Evolutionary conservation across 2,329 filamentous ascomycete species (phyloP).

Genomic region (Ophiostoma perfectum): DNA sequence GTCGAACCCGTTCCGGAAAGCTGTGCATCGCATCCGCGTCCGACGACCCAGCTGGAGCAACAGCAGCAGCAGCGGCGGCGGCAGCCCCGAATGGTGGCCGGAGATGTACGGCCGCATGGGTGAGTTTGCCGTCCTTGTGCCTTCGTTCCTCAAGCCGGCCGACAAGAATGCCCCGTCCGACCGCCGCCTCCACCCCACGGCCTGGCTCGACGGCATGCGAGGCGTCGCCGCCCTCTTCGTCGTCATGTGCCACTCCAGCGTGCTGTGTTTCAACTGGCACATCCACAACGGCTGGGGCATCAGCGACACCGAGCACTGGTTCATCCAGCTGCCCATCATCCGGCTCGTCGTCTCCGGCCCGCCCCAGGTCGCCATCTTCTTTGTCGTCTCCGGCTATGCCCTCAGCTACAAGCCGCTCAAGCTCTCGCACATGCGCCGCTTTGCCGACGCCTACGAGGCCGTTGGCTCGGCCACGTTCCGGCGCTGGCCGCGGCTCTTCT

Average conservation of each 20-base stretch:
- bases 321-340: slow-evolving; percentile 35
- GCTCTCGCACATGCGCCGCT: slow-evolving; percentile 24
- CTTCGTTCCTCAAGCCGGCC: slow-evolving; percentile 19
- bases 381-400: slow-evolving; percentile 42
- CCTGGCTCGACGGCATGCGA: slow-evolving; percentile 46
- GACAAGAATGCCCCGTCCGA: background rate
- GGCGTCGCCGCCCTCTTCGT: slow-evolving; percentile 53
- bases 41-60: background rate
- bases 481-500: slow-evolving; percentile 26
- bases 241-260: slow-evolving; percentile 43
- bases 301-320: slow-evolving; percentile 20
- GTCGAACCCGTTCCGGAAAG: slow-evolving; percentile 10
- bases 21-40: background rate
- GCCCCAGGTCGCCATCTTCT: slow-evolving; percentile 40
- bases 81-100: slow-evolving; percentile 10
- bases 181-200: slow-evolving; percentile 27
- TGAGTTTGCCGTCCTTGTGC: slow-evolving; percentile 18
- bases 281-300: slow-evolving; percentile 31
- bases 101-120: slow-evolving; percentile 13
- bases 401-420: slow-evolving; percentile 28
- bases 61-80: too few species aligned
- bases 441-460: slow-evolving; percentile 24
- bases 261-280: slow-evolving; percentile 32
- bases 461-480: slow-evolving; percentile 26
- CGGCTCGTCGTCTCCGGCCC: slow-evolving; percentile 35